Percentiles rank a stretch among this genome's conserved stretches.
Conservation (phyloP, 257 asterid genomes). For the Leonotis leonurus region DNA sequence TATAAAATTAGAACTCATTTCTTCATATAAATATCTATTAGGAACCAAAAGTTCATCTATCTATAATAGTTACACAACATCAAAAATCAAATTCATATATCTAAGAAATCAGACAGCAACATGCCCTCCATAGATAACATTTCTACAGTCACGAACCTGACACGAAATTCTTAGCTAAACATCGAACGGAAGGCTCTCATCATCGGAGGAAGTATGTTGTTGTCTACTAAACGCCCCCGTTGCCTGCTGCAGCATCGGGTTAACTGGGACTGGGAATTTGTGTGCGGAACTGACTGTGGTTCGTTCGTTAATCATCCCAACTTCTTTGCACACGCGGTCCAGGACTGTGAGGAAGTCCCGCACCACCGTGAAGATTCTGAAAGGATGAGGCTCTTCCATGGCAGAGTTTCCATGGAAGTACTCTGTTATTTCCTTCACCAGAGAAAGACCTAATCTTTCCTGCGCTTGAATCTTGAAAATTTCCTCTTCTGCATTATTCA, state of each 20-base stretch:
- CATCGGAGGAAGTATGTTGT: conserved; percentile 40
- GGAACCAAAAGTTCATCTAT: conserved; percentile 26
- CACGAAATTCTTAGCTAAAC: conserved; percentile 4
- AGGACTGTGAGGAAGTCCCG: conserved; percentile 70
- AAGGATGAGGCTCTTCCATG: conserved; percentile 89
- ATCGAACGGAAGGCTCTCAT: conserved; percentile 35
- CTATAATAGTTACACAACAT: conserved; percentile 38
- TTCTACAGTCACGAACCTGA: conserved; percentile 10
- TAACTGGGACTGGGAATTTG: conserved; percentile 80
- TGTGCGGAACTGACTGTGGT: conserved; percentile 65
- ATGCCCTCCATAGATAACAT: conserved; percentile 27
- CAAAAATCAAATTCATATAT: conserved; percentile 17
- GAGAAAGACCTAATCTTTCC: conserved; percentile 64
- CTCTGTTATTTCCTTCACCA: conserved; percentile 91
- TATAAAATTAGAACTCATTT: background rate
- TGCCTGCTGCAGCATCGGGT: conserved; percentile 68
- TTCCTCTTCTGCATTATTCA: conserved; percentile 71
- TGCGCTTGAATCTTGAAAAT: conserved; percentile 74
- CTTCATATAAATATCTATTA: conserved; percentile 19
- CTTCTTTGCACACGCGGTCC: conserved; percentile 92
- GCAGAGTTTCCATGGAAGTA: conserved; percentile 94
- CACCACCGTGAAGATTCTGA: conserved; percentile 88
- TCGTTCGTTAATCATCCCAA: conserved; percentile 78
- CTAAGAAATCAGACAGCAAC: conserved; percentile 17
- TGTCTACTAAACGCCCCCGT: conserved; percentile 31